Percentiles rank a stretch among this genome's conserved stretches.
phyloP scores from a whole-genome alignment of 805 yeast genomes.

The Pichia nanzhaoensis region DNA sequence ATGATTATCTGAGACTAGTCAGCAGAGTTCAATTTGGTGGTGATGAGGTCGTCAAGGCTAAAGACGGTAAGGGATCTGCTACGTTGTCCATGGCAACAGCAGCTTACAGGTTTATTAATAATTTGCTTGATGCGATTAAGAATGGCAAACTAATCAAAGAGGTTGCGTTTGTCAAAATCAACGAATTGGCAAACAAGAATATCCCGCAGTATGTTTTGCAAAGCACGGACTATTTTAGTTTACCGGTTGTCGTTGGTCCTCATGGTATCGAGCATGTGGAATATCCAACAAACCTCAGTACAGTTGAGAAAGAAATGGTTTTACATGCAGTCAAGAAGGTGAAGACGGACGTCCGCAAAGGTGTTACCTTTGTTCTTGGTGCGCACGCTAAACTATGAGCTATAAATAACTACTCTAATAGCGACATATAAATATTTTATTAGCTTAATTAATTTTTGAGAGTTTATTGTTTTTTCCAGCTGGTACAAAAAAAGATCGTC shows the following conservation, averaged over 20 bases:
- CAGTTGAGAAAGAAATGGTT: slow-evolving; percentile 15
- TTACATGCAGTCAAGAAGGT: slow-evolving; percentile 16
- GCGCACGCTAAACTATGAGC: too few relatives aligned
- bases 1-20: slow-evolving; percentile 58
- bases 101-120: slow-evolving; percentile 72
- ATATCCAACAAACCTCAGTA: slow-evolving; percentile 15
- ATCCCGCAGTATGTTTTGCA: slow-evolving; percentile 12
- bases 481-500: too few relatives aligned
- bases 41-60: slow-evolving; percentile 83
- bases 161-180: slow-evolving; percentile 47
- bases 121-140: slow-evolving; percentile 23
- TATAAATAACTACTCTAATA: too few relatives aligned
- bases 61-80: slow-evolving; percentile 79
- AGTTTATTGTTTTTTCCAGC: too few relatives aligned
- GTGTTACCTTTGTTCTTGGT: slow-evolving; percentile 20
- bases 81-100: slow-evolving; percentile 87
- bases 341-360: slow-evolving; percentile 18
- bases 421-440: too few relatives aligned
- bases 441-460: too few relatives aligned
- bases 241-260: slow-evolving; percentile 36
- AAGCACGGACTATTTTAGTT: slow-evolving; percentile 40
- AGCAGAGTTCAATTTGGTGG: slow-evolving; percentile 92
- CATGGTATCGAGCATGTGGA: slow-evolving; percentile 28
- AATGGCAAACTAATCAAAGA: slow-evolving; percentile 30
- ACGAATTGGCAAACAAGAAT: slow-evolving; percentile 40